phyloP scores from a whole-genome alignment of 1,284 basidiomycete species.

The Boletellus dicymbophilus region DNA sequence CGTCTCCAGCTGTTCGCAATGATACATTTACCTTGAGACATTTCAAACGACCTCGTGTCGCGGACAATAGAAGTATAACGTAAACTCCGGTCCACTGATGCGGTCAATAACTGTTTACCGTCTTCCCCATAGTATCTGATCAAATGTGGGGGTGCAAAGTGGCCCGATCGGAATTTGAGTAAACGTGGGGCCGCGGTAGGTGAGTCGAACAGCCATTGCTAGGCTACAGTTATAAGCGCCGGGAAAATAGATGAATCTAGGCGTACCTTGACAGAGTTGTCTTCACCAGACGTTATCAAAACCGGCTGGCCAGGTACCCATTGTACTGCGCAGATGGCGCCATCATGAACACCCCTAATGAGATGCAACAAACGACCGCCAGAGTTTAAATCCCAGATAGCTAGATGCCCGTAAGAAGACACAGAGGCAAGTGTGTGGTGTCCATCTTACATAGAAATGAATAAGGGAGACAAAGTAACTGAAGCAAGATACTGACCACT shows the following conservation, averaged over 20 bases:
- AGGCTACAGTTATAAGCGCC: conserved; percentile 12
- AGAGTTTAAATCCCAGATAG: conserved; percentile 88
- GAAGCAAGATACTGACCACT: conserved; percentile 59
- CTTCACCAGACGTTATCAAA: conserved; percentile 84
- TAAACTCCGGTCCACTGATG: conserved; percentile 85
- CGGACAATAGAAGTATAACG: conserved; percentile 92
- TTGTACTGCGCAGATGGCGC: conserved; percentile 76
- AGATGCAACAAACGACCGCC: conserved; percentile 83
- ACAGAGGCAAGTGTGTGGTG: conserved; percentile 85
- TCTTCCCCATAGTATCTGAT: conserved; percentile 97
- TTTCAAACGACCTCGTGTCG: conserved; percentile 91
- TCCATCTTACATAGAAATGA: conserved; percentile 58
- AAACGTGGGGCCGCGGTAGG: conserved; percentile 84
- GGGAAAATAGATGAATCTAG: not conserved
- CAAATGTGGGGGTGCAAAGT: conserved; percentile 88
- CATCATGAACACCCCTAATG: conserved; percentile 85
- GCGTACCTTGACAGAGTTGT: conserved; percentile 89
- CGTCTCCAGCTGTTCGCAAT: not conserved
- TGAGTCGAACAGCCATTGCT: conserved; percentile 99
- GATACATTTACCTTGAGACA: conserved; percentile 80
- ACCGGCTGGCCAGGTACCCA: conserved; percentile 93
- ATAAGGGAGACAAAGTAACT: conserved; percentile 4
- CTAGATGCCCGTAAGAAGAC: conserved; percentile 85
- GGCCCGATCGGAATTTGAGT: conserved; percentile 91
- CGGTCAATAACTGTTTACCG: conserved; percentile 92